Evolutionary conservation across 1,139 yeast genomes (phyloP), one percentile per base, ranked within the genome.

Genomic region (Candida sanyaensis): DNA sequence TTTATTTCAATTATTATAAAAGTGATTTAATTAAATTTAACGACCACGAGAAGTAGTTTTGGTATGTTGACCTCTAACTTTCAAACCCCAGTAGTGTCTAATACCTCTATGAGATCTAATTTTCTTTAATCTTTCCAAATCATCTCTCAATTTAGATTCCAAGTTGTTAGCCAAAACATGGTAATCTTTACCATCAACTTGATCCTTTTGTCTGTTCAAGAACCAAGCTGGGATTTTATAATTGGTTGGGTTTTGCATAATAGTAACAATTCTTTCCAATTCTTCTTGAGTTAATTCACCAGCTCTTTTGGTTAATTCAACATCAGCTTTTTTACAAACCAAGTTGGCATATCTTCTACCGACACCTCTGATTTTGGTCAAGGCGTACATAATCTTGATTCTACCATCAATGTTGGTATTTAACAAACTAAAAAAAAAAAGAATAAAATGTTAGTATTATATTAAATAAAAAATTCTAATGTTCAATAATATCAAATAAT

Each of bases 331-430:
- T 89, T 95, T 95, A 86, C 98, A 95, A 75, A 93, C 97, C 83
- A 95, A 85, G 93, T 93, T 95, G 80, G 99, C 85, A 89, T 93
- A 95, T 84, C 99, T 96, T 82, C 98, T 96, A 83, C 99, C 99
- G 74, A 95, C 98, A 90, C 99, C 99, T 85, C 97, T 89, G 75
- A 95, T 95, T 82, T 92, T 89, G 86, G 99, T 92, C 83, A 95
- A 85, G 78, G 99, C 99, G 89, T 91, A 95, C 95, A 93, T 95
- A 80, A 95, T 87, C 88, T 95, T 95, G 86, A 92, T 92, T 90
- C 96, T 91, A 88, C 99, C 99, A 81, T 95, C 99, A 77, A 95
- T 97, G 92, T 95, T 95, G 84, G 99, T 95, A 89, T 95, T 93
- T 84, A 93, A 91, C 84, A 93, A 89, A 91, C 97, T 87, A 75